phyloP scores from a whole-genome alignment of 2,329 filamentous ascomycete genomes.

The Penicillium sp. region DNA sequence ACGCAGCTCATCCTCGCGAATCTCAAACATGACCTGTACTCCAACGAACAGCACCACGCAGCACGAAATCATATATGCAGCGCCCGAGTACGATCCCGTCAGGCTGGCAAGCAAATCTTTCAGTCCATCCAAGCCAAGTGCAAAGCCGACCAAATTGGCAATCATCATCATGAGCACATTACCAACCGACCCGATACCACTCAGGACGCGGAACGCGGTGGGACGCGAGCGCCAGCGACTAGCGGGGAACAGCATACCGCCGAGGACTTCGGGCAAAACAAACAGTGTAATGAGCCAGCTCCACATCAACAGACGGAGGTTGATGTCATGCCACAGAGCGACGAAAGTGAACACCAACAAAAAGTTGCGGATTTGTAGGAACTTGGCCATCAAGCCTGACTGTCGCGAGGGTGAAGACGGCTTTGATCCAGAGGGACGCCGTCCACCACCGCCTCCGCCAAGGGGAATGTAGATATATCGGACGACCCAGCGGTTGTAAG shows the following conservation, averaged over 20 bases:
- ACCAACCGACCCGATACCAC: conserved; percentile 74
- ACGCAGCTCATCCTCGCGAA: conserved; percentile 80
- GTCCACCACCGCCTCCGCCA: conserved; percentile 62
- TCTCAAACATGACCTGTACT: conserved; percentile 94
- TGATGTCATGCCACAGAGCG: conserved; percentile 96
- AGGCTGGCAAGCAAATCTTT: conserved; percentile 75
- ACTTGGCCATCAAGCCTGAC: conserved; percentile 48
- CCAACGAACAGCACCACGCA: conserved; percentile 79
- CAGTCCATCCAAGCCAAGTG: conserved; percentile 85
- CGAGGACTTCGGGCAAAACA: conserved; percentile 83
- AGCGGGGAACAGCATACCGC: conserved; percentile 70
- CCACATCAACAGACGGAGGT: conserved; percentile 88
- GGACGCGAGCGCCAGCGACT: conserved; percentile 70
- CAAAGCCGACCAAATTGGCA: conserved; percentile 93
- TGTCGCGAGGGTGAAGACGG: conserved; percentile 48
- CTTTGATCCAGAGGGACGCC: conserved; percentile 28
- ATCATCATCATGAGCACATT: conserved; percentile 95
- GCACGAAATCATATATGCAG: conserved; percentile 71
- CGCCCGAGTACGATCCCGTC: conserved; percentile 73
- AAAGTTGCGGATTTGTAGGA: conserved; percentile 71
- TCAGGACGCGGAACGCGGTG: conserved; percentile 75
- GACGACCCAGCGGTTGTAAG: conserved; percentile 91
- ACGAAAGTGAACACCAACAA: conserved; percentile 92
- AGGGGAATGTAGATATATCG: conserved; percentile 93
- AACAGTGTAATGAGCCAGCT: conserved; percentile 96